Base-by-base conservation (phyloP, 2,329 filamentous ascomycete genomes). In the Paramyrothecium sp. region DNA sequence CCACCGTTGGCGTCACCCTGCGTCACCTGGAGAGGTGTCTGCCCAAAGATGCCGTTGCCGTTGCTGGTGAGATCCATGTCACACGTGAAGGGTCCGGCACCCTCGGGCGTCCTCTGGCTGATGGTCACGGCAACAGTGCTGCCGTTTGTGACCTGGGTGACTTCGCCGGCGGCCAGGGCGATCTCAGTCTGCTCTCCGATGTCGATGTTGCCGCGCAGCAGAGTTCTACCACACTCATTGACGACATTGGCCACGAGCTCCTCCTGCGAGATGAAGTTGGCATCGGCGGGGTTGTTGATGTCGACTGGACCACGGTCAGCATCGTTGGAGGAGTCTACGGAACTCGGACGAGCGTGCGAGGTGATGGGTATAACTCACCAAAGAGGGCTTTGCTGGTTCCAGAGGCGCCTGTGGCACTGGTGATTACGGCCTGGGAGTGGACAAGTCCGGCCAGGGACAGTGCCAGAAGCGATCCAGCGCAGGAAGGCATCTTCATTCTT, bases 41-140 rank as follows among this genome's bases (percentile, higher is more conserved):
- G 51, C 8, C 52, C 54, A 56, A 55, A 30, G 51, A 56, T 20
- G 44, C 57, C 10, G 51, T 50, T 30, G 46, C 51, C 19, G 57
- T 58, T 10, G 51, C 57, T 53, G 3, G 51, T 38, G 7, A 21
- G 51, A 22, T 53, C 51, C 19, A 53, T 26, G 33, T 53, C 51
- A 30, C 51, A 53, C 16, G 51, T 53, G 30, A 53, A 53, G n/a
- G 51, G 51, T 16, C 51, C 51, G n/a, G 51, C 33, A 7, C 51
- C 51, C 33, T 53, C 51, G n/a, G 26, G 26, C 3, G 23, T 38
- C 20, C 51, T n/a, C 30, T 53, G 51, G 19, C 30, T 33, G 51
- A 53, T 38, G 12, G 51, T 53, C 30, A 53, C 51, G 51, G 13
- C 51, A 10, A 53, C 51, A 11, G 33, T 41, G 30, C 30, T 41